phyloP scores from a whole-genome alignment of 2,329 filamentous ascomycete species.

The Colletotrichum destructivum region DNA sequence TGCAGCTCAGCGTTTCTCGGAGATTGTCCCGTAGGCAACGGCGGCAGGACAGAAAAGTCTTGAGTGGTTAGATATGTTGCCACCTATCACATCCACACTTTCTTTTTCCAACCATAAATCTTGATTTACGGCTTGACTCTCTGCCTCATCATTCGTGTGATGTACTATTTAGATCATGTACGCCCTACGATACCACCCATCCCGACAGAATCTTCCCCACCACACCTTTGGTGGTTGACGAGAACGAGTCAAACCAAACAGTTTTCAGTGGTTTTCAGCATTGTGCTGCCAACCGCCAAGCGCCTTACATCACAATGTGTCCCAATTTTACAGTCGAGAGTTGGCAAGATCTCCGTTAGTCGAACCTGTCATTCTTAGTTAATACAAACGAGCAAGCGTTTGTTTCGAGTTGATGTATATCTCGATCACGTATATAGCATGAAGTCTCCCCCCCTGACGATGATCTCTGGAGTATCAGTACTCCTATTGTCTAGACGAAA shows the following conservation, averaged over 20 bases:
- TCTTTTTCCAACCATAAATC: neutral
- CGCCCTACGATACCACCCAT: neutral
- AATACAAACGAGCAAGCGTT: too few species aligned
- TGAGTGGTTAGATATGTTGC: neutral
- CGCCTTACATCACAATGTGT: neutral
- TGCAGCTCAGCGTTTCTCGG: neutral
- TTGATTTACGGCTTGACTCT: neutral
- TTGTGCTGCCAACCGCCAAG: neutral
- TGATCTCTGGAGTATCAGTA: neutral
- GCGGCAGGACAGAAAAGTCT: too few species aligned
- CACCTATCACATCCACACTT: too few species aligned
- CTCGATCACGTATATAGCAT: neutral
- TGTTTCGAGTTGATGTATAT: too few species aligned
- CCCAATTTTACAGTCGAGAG: neutral
- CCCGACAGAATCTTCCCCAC: conserved; percentile 10
- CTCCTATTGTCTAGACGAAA: neutral
- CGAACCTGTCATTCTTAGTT: neutral
- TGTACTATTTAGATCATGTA: neutral
- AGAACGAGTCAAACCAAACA: neutral
- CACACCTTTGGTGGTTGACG: neutral
- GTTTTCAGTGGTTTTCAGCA: too few species aligned
- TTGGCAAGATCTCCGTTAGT: neutral
- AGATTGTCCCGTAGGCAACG: neutral
- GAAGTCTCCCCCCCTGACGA: neutral
- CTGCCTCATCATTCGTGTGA: neutral